Base-by-base conservation (phyloP, 2,329 filamentous ascomycete species). In the Pseudogymnoascus sp. region DNA sequence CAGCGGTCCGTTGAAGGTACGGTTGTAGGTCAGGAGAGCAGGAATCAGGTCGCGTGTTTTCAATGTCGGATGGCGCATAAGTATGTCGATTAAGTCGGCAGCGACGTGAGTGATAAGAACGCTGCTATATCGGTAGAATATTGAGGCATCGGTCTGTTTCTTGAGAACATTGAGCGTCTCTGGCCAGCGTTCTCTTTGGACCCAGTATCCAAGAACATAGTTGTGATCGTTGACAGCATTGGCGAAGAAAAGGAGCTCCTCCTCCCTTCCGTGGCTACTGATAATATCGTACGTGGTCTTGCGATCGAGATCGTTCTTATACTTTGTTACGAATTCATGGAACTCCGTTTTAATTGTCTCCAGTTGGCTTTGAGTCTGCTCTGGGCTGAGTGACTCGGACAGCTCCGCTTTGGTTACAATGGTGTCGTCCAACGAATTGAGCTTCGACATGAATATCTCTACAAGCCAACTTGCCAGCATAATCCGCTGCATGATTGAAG, bases 391-490 rank as follows among this genome's bases (percentile, higher is more conserved):
- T 35, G 83, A 85, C 66, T 92, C 90, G 0, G 86, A 83, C 21
- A 93, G 77, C 73, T 96, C 92, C 0, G 91, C 90, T 70, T 91
- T 90, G 0, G 93, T 96, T 40, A 93, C 89, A 67, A 97, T 93
- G 2, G 90, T 93, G 75, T 99, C 95, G 72, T 99, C 95, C 3
- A 99, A 82, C 2, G 90, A 88, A 73, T 99, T 97, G 44, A 99
- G 82, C 76, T 96, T 97, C 4, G 92, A 90, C 92, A 99, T 99
- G 75, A 93, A 99, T 1, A 97, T 83, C 75, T 99, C 95, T 9
- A 97, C 82, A 46, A 99, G 83, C 95, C 95, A 99, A 68, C 89
- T 93, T 1, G 93, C 90, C 68, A 97, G 87, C 91, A 99, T 96
- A 67, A 90, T 89, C 64, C 93, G 83, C 76, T 99, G 95, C 93